Base-by-base conservation (phyloP, 2,329 filamentous ascomycete species). In the Alternaria novae-zelandiae region DNA sequence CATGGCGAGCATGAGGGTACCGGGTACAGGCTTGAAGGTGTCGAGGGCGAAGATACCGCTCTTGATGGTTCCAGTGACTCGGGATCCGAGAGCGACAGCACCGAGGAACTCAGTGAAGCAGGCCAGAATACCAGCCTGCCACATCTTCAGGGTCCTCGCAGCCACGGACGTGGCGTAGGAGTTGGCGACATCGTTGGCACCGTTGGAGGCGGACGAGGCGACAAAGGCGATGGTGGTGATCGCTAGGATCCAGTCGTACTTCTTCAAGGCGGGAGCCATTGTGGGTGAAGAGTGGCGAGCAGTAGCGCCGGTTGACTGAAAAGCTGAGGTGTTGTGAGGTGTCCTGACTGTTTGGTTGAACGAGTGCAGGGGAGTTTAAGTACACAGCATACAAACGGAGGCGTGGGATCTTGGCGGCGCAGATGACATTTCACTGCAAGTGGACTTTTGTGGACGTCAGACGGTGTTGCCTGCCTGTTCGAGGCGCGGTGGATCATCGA, bases 1-100 rank as follows among this genome's bases (percentile, higher is more conserved):
- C 85, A 88, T 87, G 25, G 84, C 86, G 3, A 89, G 80, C 85
- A 89, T 88, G 25, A 88, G 83, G 10, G 87, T 77, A 11, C 80
- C 82, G 3, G 88, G 86, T 20, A 83, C 77, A 15, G 61, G 25
- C 3, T 81, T 75, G 73, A 88, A 89, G 41, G 81, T 79, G 0
- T 74, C 66, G 32, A 82, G 83, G 60, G 83, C 81, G 70, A 90
- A 85, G 57, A 90, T 83, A 63, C 87, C 86, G 71, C 86, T 89
- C 65, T 86, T 85, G 75, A 89, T 89, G 8, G 88, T 89, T 62
- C 86, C 85, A 26, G 88, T 86, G 7, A 88, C 87, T 59, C 87
- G 83, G 15, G 82, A 76, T 56, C 86, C 85, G 32, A 86, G 80
- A 49, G 81, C 83, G 11, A 86, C 82, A 13, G 85, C 85, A 61